Conservation (phyloP, 169 alveolate species). For the Plasmodium gaboni region DNA sequence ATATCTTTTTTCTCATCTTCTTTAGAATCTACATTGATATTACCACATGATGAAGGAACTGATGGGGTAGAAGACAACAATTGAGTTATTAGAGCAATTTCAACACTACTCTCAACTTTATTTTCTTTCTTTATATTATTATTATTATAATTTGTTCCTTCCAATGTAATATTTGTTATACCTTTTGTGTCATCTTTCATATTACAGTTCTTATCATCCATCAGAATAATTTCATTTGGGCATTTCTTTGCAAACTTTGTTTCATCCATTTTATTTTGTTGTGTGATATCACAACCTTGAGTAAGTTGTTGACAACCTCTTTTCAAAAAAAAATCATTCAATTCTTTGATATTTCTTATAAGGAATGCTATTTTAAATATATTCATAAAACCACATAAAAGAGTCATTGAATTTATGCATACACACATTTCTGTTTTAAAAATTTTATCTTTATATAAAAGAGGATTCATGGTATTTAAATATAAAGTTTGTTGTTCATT, state of each 20-base stretch:
- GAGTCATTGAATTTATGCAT: constrained; percentile 52
- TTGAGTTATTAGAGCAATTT: too few relatives aligned
- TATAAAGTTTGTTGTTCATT: constrained; percentile 73
- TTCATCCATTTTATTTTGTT: too few relatives aligned
- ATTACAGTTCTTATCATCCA: too few relatives aligned
- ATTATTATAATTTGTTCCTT: neutral
- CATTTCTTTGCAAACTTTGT: too few relatives aligned
- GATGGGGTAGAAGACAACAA: too few relatives aligned
- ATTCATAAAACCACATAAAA: constrained; percentile 48
- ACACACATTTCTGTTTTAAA: constrained; percentile 75
- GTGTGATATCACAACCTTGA: too few relatives aligned
- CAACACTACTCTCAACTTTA: too few relatives aligned
- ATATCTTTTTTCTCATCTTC: constrained; percentile 1
- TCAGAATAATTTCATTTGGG: too few relatives aligned
- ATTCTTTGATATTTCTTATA: constrained; percentile 25
- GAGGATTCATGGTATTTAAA: constrained; percentile 44
- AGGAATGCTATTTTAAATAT: constrained; percentile 53
- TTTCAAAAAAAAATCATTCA: constrained; percentile 30
- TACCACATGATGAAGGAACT: too few relatives aligned
- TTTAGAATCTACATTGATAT: too few relatives aligned
- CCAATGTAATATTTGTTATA: neutral
- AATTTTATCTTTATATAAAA: constrained; percentile 51
- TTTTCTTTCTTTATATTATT: neutral
- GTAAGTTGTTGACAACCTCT: neutral
- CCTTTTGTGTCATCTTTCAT: neutral